Base-by-base conservation (phyloP, 2,329 filamentous ascomycete species). In the Ophiostoma himal-ulmi region DNA sequence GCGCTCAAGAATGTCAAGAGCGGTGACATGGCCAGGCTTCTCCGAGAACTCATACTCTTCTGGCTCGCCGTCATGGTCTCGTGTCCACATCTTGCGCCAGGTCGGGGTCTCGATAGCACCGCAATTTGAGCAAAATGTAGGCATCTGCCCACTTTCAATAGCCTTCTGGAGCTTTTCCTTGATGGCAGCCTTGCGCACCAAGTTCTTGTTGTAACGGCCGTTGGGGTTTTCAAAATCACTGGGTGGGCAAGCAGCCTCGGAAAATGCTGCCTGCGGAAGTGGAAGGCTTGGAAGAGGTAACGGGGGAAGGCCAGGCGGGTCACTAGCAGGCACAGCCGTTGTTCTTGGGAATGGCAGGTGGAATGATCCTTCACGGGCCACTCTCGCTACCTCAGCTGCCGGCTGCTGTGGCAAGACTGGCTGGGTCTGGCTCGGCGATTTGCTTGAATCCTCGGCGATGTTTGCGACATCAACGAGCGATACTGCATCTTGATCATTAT, bases 61-160 rank as follows among this genome's bases (percentile, higher is more conserved):
- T 0, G 93, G 92, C 41, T 85, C 84, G 1, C 92, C 93, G 20
- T 87, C 82, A 65, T 89, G 84, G 8, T 91, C 84, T 76, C 93
- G 92, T n/a, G 89, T 88, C 85, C 91, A 97, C 14, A 95, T 92
- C 76, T 94, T 95, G 72, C 95, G 89, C 95, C 95, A 99, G 0
- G 94, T 97, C 0, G 94, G 92, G 0, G 95, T 99, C 76, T 98
- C 92, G 71, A 99, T 96, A 7, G 93, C 91, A 6, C 95, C 95
- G 76, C 95, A 99, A 76, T 98, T 97, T 73, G 87, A 87, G 78
- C 95, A 99, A 76, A 90, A 98, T 0, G 91, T 90, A 0, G 95
- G 95, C 83, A 94, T 90, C 74, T 93, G 87, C 5, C 95, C 95
- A 70, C 88, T 88, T n/a, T 85, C 84, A 69, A 98, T 89, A 0